These are phyloP conservation scores for Omphalotus guepiniiformis DNA, from an alignment of 768 basidiomycete species.

Conservation along the genomic window DNA sequence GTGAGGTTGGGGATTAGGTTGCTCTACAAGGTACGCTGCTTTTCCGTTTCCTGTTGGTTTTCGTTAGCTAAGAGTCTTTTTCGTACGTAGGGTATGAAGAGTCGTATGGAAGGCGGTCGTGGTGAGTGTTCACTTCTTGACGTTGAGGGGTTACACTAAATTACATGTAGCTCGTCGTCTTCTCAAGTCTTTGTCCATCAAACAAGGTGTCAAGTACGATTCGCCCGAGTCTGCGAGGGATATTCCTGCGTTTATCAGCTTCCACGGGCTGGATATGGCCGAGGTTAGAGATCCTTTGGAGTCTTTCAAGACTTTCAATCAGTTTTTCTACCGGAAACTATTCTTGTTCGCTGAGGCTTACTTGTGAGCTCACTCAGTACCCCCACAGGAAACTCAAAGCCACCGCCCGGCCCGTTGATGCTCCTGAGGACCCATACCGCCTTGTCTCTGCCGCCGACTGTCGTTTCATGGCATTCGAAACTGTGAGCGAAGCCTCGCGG, in stretches of 20 bases:
- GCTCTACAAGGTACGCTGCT: constrained; percentile 65
- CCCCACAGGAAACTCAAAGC: constrained; percentile 75
- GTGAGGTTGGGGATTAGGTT: constrained; percentile 90
- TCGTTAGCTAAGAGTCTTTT: background rate
- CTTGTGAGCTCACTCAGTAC: constrained; percentile 9
- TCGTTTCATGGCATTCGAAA: constrained; percentile 92
- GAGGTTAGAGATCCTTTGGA: constrained; percentile 82
- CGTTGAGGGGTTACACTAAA: background rate
- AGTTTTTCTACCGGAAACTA: constrained; percentile 78
- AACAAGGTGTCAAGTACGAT: constrained; percentile 93
- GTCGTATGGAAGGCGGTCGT: constrained; percentile 84
- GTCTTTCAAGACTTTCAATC: constrained; percentile 89
- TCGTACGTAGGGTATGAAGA: constrained; percentile 80
- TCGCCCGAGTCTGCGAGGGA: constrained; percentile 78
- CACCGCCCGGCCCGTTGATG: constrained; percentile 69
- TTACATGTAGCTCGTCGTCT: constrained; percentile 61
- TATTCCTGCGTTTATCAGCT: constrained; percentile 85
- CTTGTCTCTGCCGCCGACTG: constrained; percentile 93
- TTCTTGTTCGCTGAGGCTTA: background rate
- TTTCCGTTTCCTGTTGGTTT: too few relatives aligned
- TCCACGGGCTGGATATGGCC: constrained; percentile 77
- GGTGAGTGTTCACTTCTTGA: constrained; percentile 1
- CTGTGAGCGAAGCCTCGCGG: constrained; percentile 76
- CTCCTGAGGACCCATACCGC: constrained; percentile 67
- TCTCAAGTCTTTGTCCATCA: constrained; percentile 85